Base-by-base conservation (phyloP, 345 rosid genomes). In the Passiflora organensis region DNA sequence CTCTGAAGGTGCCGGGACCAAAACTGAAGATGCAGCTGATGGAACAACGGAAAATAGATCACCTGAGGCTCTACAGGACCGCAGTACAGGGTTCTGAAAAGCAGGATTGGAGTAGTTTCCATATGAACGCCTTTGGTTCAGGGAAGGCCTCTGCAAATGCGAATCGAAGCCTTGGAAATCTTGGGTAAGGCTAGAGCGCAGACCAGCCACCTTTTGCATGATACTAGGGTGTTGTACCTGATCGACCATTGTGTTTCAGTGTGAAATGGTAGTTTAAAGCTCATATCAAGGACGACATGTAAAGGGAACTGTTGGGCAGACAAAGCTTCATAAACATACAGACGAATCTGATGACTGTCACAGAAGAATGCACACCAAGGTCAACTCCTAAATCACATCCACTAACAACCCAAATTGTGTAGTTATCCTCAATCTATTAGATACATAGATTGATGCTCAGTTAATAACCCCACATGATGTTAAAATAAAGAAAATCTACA, bases 171-270 rank as follows among this genome's bases (percentile, higher is more conserved):
- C 63, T 19, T 62, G 74, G 12, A 59, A 39, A 32, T 83, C 85
- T 38, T 68, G 78, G 17, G 87, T 67, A 63, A 71, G 60, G 48
- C 75, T 48, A 3, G 84, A 69, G 1, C 67, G 78, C 79, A 82
- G 87, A 32, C 91, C 85, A 53, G 84, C 69, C 52, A 75, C 73
- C 81, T 89, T 89, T 66, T 84, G 91, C 67, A 80, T 61, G 20
- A 89, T 63, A 13, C 72, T 59, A 1, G 95, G 91, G 65, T 82
- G 85, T 69, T 78, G 89, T n/a, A n/a, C n/a, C 71, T 83, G 91
- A 77, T 89, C 93, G 58, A 55, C 85, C 96, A 89, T 89, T 68
- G 56, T 69, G 48, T 61, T 69, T 48, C 55, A 75, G 91, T 85
- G 78, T 57, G 55, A 56, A 17, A 49, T 17, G 19, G 11, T 13